Evolutionary conservation across 352 stramenopile species (phyloP), one percentile per base, ranked within the genome.

Genomic region (Globisporangium ultimum): DNA sequence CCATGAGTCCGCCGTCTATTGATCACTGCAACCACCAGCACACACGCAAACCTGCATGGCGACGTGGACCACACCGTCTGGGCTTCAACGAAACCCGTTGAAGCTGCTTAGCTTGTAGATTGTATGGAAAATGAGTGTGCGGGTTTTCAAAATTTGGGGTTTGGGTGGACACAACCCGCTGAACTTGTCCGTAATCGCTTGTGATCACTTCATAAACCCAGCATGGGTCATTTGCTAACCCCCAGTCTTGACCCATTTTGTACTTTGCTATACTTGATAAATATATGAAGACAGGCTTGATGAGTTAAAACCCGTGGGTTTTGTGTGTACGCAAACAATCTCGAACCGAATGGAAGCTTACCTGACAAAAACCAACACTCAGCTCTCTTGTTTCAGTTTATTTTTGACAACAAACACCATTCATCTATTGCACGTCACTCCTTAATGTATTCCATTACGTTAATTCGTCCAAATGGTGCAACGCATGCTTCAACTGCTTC

Each of bases 381-480:
- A 41, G 36, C 38, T 43, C 14, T 43, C 24, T 32, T 32, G 5
- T 5, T 32, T 32, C 24, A 32, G 24, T 2, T 32, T 32, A 32
- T 32, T 32, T 32, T 32, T 5, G 24, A n/a, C 24, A 32, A 5
- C 5, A 5, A 32, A 5, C 24, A 32, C 24, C 24, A 32, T 32
- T 32, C 24, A 32, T 32, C 24, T 32, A 32, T 32, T 32, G 24
- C 2, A 32, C 38, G 38, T 11, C 10, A 43, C 2, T 43, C 11
- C 2, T 43, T 43, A 32, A 2, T 32, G 8, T 17, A 43, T 8
- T 43, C 3, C 38, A 43, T 43, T 43, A 43, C 38, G 38, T 43
- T 43, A 90, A 68, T 53, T 87, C 74, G 41, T 93, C 79, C 13
- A 93, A 62, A 48, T 91, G 79, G n/a, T 82, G 76, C 18, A 93